Base-by-base conservation (phyloP, 2,329 filamentous ascomycete species). In the Aspergillus neotritici region DNA sequence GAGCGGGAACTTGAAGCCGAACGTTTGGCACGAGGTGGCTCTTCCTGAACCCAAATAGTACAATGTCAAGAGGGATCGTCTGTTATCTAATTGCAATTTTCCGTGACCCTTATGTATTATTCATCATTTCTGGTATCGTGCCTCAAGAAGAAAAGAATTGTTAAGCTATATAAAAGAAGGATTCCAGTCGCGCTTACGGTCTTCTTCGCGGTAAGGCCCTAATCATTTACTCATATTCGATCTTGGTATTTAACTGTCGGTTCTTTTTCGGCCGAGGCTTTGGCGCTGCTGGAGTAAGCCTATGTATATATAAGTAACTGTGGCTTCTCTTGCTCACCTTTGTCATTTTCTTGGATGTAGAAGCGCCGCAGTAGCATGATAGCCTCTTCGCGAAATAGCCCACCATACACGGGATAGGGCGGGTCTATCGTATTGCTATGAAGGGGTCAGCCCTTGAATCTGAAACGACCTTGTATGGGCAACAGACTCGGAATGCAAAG, bases 321-420 rank as follows among this genome's bases (percentile, higher is more conserved):
- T 13, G 10, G 11, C 33, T 28, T 38, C 21, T n/a, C 25, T 40
- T 34, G 34, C 73, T 56, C 70, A 87, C 86, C 87, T 75, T 93
- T 86, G 51, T 87, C 88, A 67, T 98, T 98, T 68, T 98, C 90
- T 68, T 98, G 93, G 28, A 98, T 87, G 65, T 98, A 98, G 67
- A 98, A 98, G 46, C 91, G 83, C 51, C 94, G 79, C 53, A 98
- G 74, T 53, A 98, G 69, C 66, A 91, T 90, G 47, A 98, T 94
- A 4, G 93, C 91, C 61, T 97, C 91, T 59, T 95, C 87, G 36
- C 88, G 80, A 57, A 88, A 87, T 73, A 94, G 84, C 1, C 90
- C 91, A 31, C 90, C 88, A 62, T 89, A 84, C 44, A 88, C 88
- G 35, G 85, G 82, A 63, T 87, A 96, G 4, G 87, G 82, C 8